Conservation (phyloP, 352 stramenopile species). For the Phytophthora hibernalis region DNA sequence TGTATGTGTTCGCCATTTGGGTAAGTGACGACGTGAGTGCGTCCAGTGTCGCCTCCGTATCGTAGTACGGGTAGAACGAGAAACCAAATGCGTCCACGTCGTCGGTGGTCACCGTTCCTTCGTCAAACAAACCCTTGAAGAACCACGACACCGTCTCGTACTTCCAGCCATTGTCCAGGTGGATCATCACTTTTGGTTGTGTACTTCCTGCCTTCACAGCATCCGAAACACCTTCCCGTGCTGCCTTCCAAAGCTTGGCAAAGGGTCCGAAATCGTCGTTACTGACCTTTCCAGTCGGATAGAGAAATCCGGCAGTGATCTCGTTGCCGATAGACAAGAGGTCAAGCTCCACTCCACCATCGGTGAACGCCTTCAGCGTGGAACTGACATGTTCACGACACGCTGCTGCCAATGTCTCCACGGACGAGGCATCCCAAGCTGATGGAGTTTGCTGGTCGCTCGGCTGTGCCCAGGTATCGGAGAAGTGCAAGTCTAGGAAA, state of each 20-base stretch:
- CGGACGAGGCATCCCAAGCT: conserved; percentile 29
- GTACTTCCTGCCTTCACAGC: conserved; percentile 29
- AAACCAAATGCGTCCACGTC: conserved; percentile 45
- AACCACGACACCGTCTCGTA: conserved; percentile 41
- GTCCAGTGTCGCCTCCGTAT: conserved; percentile 32
- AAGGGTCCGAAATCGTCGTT: conserved; percentile 39
- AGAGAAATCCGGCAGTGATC: conserved; percentile 42
- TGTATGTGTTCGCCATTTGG: conserved; percentile 37
- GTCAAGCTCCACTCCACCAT: conserved; percentile 35
- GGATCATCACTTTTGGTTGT: conserved; percentile 44
- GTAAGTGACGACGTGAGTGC: conserved; percentile 37
- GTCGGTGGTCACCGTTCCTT: conserved; percentile 29
- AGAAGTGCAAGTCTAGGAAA: conserved; percentile 48
- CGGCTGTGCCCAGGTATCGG: conserved; percentile 40
- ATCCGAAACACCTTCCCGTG: conserved; percentile 32
- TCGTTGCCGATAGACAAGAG: conserved; percentile 44
- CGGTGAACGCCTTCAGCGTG: conserved; percentile 40
- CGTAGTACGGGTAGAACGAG: conserved; percentile 46
- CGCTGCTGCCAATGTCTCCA: conserved; percentile 22
- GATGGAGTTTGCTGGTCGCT: conserved; percentile 27
- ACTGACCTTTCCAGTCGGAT: conserved; percentile 32
- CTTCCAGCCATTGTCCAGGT: conserved; percentile 45
- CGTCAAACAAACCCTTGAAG: conserved; percentile 38
- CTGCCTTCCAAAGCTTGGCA: conserved; percentile 36
- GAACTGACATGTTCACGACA: conserved; percentile 36